phyloP scores from a whole-genome alignment of 2,329 filamentous ascomycete species.

The Chaetomiaceae sp. region DNA sequence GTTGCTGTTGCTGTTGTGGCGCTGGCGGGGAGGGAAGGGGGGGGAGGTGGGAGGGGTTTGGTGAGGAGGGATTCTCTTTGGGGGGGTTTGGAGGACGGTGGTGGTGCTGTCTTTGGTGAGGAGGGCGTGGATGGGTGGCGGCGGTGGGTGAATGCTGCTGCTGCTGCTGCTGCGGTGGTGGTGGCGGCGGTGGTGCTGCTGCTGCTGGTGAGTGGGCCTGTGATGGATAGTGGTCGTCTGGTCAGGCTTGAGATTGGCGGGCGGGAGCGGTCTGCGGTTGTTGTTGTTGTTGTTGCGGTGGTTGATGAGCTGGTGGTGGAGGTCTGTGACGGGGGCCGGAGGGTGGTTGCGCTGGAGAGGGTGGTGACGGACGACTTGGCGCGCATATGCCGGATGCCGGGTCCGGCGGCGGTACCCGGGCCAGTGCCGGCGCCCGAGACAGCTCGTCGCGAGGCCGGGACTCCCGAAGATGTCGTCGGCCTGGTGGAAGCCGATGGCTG shows the following conservation, averaged over 20 bases:
- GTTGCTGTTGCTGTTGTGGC: neutral
- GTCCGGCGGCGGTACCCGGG: conserved; percentile 6
- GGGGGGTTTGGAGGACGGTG: neutral
- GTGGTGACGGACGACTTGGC: conserved; percentile 41
- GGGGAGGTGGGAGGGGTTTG: neutral
- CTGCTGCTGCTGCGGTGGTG: neutral
- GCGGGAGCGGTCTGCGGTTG: conserved; percentile 16
- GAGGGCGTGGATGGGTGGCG: conserved; percentile 1
- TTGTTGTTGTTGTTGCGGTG: conserved; percentile 1
- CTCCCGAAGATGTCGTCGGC: conserved; percentile 30
- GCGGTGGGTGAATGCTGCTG: too few relatives aligned
- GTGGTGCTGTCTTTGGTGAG: conserved; percentile 3
- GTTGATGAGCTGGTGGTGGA: conserved; percentile 17
- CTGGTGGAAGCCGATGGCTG: conserved; percentile 12
- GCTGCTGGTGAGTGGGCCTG: too few relatives aligned
- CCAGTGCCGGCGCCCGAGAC: conserved; percentile 13
- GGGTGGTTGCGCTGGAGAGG: conserved; percentile 36
- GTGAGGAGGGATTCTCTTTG: neutral
- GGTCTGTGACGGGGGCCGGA: conserved; percentile 33
- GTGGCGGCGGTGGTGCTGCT: conserved; percentile 6
- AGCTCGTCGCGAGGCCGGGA: conserved; percentile 18
- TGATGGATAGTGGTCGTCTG: neutral
- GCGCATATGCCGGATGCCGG: conserved; percentile 33
- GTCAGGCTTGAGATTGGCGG: conserved; percentile 17
- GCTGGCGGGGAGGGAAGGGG: conserved; percentile 3